phyloP scores from a whole-genome alignment of 148 eudicot species.

The Rhododendron kiyosumense region DNA sequence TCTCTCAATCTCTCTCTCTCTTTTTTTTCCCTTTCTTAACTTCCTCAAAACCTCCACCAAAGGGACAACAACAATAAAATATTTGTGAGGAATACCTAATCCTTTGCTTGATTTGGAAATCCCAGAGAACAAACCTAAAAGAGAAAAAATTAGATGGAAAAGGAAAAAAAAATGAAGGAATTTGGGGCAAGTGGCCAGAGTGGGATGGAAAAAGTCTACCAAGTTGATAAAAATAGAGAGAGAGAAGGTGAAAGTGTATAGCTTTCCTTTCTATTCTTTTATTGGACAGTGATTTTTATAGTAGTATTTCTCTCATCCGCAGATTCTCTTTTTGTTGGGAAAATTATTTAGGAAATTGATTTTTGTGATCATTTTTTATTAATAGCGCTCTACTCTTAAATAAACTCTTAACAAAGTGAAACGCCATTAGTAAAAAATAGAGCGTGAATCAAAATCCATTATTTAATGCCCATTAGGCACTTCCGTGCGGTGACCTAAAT shows the following conservation, averaged over 20 bases:
- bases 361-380: too few relatives aligned
- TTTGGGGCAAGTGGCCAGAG: background rate
- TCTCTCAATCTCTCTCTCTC: background rate
- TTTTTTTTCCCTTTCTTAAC: background rate
- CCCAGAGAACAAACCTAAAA: constrained; percentile 13
- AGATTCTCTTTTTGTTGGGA: background rate
- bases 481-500: too few relatives aligned
- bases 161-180: background rate
- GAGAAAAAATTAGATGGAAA: constrained; percentile 10
- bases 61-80: background rate
- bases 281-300: background rate
- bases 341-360: too few relatives aligned
- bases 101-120: constrained; percentile 22
- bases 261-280: background rate
- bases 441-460: too few relatives aligned
- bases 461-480: too few relatives aligned
- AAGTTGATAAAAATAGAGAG: background rate
- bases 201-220: background rate
- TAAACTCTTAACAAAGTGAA: too few relatives aligned
- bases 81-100: constrained; percentile 16
- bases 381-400: too few relatives aligned
- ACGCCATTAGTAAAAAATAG: too few relatives aligned
- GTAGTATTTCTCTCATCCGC: background rate
- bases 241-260: background rate
- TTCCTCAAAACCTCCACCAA: constrained; percentile 6